These are phyloP conservation scores for Pneumocystis murina DNA, from an alignment of 1,139 yeast species.

Conservation along the genomic window DNA sequence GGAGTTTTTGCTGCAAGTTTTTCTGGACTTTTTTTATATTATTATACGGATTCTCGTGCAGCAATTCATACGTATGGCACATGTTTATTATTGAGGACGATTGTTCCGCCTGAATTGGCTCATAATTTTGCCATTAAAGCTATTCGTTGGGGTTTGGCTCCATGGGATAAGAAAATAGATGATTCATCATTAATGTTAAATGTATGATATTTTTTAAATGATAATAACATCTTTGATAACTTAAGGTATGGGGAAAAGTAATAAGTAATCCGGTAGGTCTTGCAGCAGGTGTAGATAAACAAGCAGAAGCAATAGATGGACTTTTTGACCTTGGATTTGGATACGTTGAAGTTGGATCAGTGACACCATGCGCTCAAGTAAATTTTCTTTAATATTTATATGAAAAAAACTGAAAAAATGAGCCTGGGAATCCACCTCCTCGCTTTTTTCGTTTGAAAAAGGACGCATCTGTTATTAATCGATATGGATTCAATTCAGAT, in stretches of 20 bases:
- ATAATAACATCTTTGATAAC: background rate
- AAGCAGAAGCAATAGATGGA: slow-evolving; percentile 84
- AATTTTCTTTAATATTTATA: background rate
- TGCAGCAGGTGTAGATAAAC: slow-evolving; percentile 93
- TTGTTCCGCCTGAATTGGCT: slow-evolving; percentile 71
- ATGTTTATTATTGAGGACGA: slow-evolving; percentile 59
- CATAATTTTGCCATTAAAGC: slow-evolving; percentile 60
- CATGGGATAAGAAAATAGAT: slow-evolving; percentile 39
- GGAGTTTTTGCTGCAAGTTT: background rate
- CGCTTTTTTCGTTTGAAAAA: slow-evolving; percentile 72
- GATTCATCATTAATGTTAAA: slow-evolving; percentile 39
- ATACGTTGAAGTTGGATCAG: slow-evolving; percentile 83
- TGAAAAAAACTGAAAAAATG: slow-evolving; percentile 21
- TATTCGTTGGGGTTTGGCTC: slow-evolving; percentile 54
- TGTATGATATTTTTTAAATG: slow-evolving; percentile 25
- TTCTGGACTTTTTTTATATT: slow-evolving; percentile 20
- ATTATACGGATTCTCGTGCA: slow-evolving; percentile 61
- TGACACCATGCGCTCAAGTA: slow-evolving; percentile 58
- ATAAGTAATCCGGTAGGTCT: slow-evolving; percentile 71
- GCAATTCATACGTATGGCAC: slow-evolving; percentile 65
- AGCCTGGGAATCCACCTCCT: slow-evolving; percentile 86
- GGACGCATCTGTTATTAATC: slow-evolving; percentile 81
- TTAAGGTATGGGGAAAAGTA: slow-evolving; percentile 36
- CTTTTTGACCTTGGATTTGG: slow-evolving; percentile 68
- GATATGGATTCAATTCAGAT: slow-evolving; percentile 86